Base-by-base conservation (phyloP, 495 filamentous ascomycete species). In the Baudoinia panamericana region DNA sequence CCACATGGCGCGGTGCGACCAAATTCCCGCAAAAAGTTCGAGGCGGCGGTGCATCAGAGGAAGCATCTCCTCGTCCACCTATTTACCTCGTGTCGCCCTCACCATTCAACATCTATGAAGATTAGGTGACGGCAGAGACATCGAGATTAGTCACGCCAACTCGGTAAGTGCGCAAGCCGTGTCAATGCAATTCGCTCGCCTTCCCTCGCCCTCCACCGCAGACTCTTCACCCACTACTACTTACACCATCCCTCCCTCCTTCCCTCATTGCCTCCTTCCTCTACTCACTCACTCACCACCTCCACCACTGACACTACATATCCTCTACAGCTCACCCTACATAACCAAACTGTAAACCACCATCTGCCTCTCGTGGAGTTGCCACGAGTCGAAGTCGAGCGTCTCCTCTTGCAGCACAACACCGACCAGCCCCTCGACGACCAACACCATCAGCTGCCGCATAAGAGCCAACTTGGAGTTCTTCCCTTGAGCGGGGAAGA, bases 401-500 rank as follows among this genome's bases (percentile, higher is more conserved):
- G 59, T 58, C 71, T 58, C 57, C 66, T 63, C 63, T 45, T 55
- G 11, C 40, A 36, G 42, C 22, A 46, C 58, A 65, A 67, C 68
- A 72, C 68, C 67, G 65, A 57, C 62, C 67, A 67, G 60, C 60
- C 55, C 52, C 66, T 65, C 56, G 51, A 56, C 65, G 68, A 63
- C 66, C 69, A n/a, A n/a, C n/a, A 66, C 60, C 61, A 71, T 74
- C 82, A 88, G 82, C 86, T 92, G 86, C 86, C 86, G 86, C 85
- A 95, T 95, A 95, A 82, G 80, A 85, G 75, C 77, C 71, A 73
- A 80, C 78, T 72, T 76, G 71, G 73, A 79, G 76, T 85, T 88
- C 86, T 95, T 92, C 86, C 84, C 87, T 86, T 90, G 66, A 64
- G 62, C 50, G 83, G 79, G 84, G 84, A 82, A 86, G 84, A 82